Evolutionary conservation across 1,284 basidiomycete genomes (phyloP), one percentile per base, ranked within the genome.

Genomic region (Rhodotorula sp.): DNA sequence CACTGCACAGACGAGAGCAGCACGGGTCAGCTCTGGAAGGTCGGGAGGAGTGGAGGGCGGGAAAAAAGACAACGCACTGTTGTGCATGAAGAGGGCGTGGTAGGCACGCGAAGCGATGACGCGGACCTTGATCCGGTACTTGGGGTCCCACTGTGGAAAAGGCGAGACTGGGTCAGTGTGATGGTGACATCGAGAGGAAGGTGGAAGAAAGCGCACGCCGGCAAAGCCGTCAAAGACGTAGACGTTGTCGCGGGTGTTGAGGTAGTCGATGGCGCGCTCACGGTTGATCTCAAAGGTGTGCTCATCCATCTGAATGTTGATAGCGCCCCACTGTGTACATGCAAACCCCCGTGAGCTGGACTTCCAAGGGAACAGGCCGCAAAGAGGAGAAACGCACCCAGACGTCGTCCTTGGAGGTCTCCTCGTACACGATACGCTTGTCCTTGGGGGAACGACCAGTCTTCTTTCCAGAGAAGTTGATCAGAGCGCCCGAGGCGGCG

Each of bases 391-490:
- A 6, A 58, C 57, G 57, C 24, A 29, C 57, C 95, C 96, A 99
- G 82, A 99, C 91, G 77, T 98, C 89, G 81, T 98, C 94, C 83
- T 94, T 97, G 83, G 89, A 91, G 68, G 92, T 91, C 79, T 99
- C 95, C 82, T 99, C 95, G 81, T 87, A 98, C 80, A 99, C 96
- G 79, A 99, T 98, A 78, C 96, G 93, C 88, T 99, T 99, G 88
- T 99, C 96, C 83, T 99, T 99, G 74, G 96, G 95, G 78, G 89
- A 91, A 67, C 96, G 88, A 73, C 96, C 96, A 5, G 96, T 99
- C 87, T 99, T 99, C 86, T 98, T 99, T 59, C 95, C 95, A 24
- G 94, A 97, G 80, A 98, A 99, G 87, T 99, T 99, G 88, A 99
- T 99, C 77, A 99, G 85, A 30, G 95, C 95, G 75, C 96, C 95